Base-by-base conservation (phyloP, 2,329 filamentous ascomycete genomes). In the Sporothrix inflata region DNA sequence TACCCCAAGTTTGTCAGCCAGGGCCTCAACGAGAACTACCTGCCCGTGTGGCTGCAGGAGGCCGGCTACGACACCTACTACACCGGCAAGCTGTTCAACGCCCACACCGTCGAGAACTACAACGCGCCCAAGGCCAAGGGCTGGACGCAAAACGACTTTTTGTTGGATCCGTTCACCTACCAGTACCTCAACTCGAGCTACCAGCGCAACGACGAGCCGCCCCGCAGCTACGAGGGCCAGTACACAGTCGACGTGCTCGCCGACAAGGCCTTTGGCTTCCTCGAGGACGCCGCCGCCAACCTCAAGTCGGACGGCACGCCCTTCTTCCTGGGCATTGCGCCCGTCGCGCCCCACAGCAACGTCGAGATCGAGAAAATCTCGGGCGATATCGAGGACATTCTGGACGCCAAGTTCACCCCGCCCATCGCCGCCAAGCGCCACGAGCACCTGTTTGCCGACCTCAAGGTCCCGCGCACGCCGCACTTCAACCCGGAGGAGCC, bases 31-130 rank as follows among this genome's bases (percentile, higher is more conserved):
- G 85, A 90, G 1, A 86, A 90, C 47, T 92, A 91, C 73, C 84
- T 93, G 0, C 91, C 91, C 0, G 78, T 93, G 0, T 93, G 91
- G 90, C 80, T 94, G n/a, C 89, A 92, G 75, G 79, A 86, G 4
- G 87, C 86, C 0, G 90, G 90, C 0, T 93, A 93, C 77, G 87
- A 88, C 75, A 92, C 91, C 0, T 92, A 91, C 77, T 93, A 93
- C 76, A 88, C 87, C 0, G 91, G 90, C n/a, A 93, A 94, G 77
- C 82, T 92, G 4, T 90, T 91, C 81, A 93, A 93, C 75, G 83
- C 85, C 0, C 90, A 92, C 69, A 87, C 82, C 0, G 82, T 87
- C 1, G 77, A 83, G 0, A 92, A 91, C 73, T 93, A 91, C 77
- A 81, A 90, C 76, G 81, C 83, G 4, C 86, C 90, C 0, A 84